Evolutionary conservation across 108 stramenopile species (phyloP), one percentile per base, ranked within the genome.

Genomic region (Stephanodiscus minutulus): DNA sequence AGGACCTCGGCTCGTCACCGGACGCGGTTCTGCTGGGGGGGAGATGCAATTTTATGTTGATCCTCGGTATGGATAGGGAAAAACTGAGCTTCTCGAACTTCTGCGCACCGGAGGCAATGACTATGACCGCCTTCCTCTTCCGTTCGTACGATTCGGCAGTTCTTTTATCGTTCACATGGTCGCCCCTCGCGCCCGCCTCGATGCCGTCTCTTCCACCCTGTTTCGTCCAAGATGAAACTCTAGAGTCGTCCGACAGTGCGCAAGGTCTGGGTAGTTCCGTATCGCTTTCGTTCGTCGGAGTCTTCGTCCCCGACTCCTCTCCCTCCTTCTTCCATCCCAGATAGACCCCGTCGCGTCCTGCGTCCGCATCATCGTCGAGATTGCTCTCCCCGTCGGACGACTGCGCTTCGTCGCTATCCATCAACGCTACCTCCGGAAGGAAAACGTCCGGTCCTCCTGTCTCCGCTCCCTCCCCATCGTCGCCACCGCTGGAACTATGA

Each of bases 61-160:
- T 52, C 18, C 86, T 59, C 25, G 83, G 68, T 13, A 93, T 44
- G 37, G 88, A 79, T 11, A 88, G 68, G 29, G 83, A 89, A 29
- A 93, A 67, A 9, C 86, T 83, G 37, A 93, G 41, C 52, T 83
- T 86, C 53, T 89, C 81, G 24, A 85, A 79, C 9, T 91, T 88
- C 36, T 88, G 76, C 9, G 89, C 62, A 20, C 88, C 88, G 25
- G 64, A 76, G 12, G 88, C 89, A 35, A 93, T 53, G 33, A 90
- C 53, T 28, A 90, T 66, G 28, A 90, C 81, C 1, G 89, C 83
- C 58, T 79, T 82, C 5, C 69, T 64, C 53, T 72, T 83, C 6
- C 53, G 56, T 53, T 75, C 62, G 62, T 74, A 68, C 22, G 52
- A 25, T 27, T 67, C 58, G 9, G 61, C 15, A 20, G 63, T 10